phyloP scores from a whole-genome alignment of 2,329 filamentous ascomycete species.

The Fusarium veterinarium region DNA sequence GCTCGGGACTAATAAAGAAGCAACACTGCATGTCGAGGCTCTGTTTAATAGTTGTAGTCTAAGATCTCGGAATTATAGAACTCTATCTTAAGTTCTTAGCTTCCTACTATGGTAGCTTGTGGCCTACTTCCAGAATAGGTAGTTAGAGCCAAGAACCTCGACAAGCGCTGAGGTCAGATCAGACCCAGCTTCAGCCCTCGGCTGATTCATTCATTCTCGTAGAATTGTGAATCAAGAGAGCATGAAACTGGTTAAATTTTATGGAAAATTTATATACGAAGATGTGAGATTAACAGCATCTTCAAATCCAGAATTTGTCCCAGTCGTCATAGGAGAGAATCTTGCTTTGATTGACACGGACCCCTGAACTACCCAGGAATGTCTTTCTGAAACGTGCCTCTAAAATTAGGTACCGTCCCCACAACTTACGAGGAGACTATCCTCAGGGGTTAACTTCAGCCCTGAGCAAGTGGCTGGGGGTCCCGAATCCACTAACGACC shows the following conservation, averaged over 20 bases:
- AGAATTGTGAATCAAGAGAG: neutral
- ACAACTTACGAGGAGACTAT: conserved; percentile 23
- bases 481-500: conserved; percentile 16
- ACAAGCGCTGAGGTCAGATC: conserved; percentile 24
- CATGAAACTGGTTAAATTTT: neutral
- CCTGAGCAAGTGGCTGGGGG: conserved; percentile 19
- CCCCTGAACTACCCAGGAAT: conserved; percentile 30
- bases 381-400: conserved; percentile 36
- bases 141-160: neutral
- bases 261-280: neutral
- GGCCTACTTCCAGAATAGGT: neutral
- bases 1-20: neutral
- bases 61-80: neutral
- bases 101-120: neutral
- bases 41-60: neutral
- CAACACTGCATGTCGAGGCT: neutral
- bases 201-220: neutral
- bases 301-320: neutral
- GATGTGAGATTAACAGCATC: neutral
- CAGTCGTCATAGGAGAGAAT: neutral
- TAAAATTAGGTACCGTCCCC: conserved; percentile 34
- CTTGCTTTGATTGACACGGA: neutral
- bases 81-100: neutral
- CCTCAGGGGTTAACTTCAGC: conserved; percentile 28
- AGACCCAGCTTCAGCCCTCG: neutral